These are phyloP conservation scores for Cladosporium phlei DNA, from an alignment of 2,329 filamentous ascomycete genomes.

Conservation along the genomic window DNA sequence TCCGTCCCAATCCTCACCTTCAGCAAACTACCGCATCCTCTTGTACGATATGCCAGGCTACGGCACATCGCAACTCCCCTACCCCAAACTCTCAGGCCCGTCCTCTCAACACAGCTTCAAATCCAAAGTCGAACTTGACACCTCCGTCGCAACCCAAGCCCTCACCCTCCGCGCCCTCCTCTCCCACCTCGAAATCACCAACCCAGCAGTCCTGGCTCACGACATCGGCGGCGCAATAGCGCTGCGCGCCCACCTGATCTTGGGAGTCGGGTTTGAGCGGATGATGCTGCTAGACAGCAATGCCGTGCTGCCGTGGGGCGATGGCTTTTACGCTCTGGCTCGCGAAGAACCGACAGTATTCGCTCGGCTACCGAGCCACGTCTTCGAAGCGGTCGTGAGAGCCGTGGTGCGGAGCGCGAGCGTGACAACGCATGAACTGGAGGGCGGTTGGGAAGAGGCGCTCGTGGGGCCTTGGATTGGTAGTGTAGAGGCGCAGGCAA, in stretches of 20 bases:
- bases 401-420: slow-evolving; percentile 40
- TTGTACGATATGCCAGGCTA: slow-evolving; percentile 46
- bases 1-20: too few relatives aligned
- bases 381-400: slow-evolving; percentile 38
- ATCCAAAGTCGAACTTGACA: too few relatives aligned
- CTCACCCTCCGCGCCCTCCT: slow-evolving; percentile 38
- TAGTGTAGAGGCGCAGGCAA: slow-evolving; percentile 22
- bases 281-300: slow-evolving; percentile 42
- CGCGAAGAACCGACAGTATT: slow-evolving; percentile 23
- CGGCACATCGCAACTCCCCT: slow-evolving; percentile 34
- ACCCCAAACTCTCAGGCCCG: background rate
- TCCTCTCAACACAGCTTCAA: slow-evolving; percentile 15
- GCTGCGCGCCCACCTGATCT: slow-evolving; percentile 36
- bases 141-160: slow-evolving; percentile 37
- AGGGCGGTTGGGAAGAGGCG: slow-evolving; percentile 29
- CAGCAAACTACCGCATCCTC: slow-evolving; percentile 30
- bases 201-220: slow-evolving; percentile 41
- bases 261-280: slow-evolving; percentile 18
- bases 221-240: slow-evolving; percentile 43
- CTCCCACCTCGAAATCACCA: slow-evolving; percentile 28
- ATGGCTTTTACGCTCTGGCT: slow-evolving; percentile 42
- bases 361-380: slow-evolving; percentile 28
- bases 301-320: slow-evolving; percentile 39
- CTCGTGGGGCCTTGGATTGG: slow-evolving; percentile 34
- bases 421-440: slow-evolving; percentile 22